These are phyloP conservation scores for Sugiyamaella mastotermitis DNA, from an alignment of 805 yeast genomes.

Conservation along the genomic window DNA sequence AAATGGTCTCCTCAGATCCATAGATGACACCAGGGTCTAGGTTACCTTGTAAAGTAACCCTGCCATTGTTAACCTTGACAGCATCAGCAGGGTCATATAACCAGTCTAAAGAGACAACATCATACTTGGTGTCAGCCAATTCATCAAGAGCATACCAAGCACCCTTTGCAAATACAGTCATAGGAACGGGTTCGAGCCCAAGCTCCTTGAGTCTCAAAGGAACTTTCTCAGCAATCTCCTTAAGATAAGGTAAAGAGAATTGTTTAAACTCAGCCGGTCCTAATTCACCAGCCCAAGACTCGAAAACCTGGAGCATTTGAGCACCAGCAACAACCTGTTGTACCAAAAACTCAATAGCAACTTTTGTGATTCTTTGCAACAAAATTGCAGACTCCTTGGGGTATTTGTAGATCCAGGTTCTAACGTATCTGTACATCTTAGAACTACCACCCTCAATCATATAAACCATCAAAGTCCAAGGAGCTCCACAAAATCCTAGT, in stretches of 20 bases:
- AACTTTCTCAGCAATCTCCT: slow-evolving; percentile 63
- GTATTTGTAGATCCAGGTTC: slow-evolving; percentile 83
- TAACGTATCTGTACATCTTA: slow-evolving; percentile 81
- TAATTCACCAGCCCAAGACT: slow-evolving; percentile 96
- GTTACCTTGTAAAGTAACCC: slow-evolving; percentile 89
- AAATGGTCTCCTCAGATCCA: slow-evolving; percentile 77
- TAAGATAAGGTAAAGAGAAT: slow-evolving; percentile 83
- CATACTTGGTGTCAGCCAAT: slow-evolving; percentile 73
- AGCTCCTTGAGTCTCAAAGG: slow-evolving; percentile 65
- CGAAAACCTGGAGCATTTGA: slow-evolving; percentile 94
- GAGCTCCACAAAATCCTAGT: slow-evolving; percentile 95
- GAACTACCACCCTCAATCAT: slow-evolving; percentile 98
- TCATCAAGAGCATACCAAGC: slow-evolving; percentile 95
- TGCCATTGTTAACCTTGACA: slow-evolving; percentile 60
- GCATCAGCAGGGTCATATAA: slow-evolving; percentile 79
- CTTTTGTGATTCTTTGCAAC: slow-evolving; percentile 74
- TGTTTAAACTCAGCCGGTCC: slow-evolving; percentile 85
- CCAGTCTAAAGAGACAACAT: slow-evolving; percentile 93
- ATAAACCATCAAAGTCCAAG: slow-evolving; percentile 94
- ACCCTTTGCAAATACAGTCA: slow-evolving; percentile 90
- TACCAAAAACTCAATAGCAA: slow-evolving; percentile 86
- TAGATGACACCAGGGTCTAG: slow-evolving; percentile 93
- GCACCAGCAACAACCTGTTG: slow-evolving; percentile 97
- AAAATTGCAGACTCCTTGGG: slow-evolving; percentile 66
- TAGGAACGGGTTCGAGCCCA: slow-evolving; percentile 75